A percentile compares a stretch with the other conserved stretches of the same genome.
Evolutionary conservation across 2,329 filamentous ascomycete genomes (phyloP).

Genomic region (Apiospora sp.): DNA sequence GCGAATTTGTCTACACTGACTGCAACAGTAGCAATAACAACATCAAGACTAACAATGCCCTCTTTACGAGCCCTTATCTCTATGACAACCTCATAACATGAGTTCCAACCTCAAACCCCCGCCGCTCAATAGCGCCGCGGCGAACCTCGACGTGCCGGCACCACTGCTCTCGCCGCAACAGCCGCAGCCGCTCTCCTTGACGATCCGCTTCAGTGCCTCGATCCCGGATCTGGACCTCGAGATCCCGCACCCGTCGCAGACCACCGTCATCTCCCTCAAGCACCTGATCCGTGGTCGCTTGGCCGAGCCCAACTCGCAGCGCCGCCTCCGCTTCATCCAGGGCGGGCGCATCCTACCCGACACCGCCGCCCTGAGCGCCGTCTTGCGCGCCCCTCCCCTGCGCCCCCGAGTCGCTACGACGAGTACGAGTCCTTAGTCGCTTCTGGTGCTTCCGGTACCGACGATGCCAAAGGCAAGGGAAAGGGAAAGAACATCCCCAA

Average conservation of each 20-base stretch:
- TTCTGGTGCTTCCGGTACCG: neutral
- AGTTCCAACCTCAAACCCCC: slow-evolving; percentile 15
- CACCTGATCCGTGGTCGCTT: slow-evolving; percentile 80
- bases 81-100: neutral
- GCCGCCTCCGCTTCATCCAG: slow-evolving; percentile 87
- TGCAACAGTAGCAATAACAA: neutral
- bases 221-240: slow-evolving; percentile 84
- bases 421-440: neutral
- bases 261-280: slow-evolving; percentile 81
- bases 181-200: slow-evolving; percentile 70
- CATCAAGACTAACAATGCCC: neutral
- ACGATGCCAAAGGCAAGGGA: slow-evolving; percentile 43
- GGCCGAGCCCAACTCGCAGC: slow-evolving; percentile 65
- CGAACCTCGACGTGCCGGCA: neutral
- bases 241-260: slow-evolving; percentile 71
- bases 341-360: slow-evolving; percentile 87
- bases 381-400: slow-evolving; percentile 71
- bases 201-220: slow-evolving; percentile 88
- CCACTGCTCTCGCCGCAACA: neutral
- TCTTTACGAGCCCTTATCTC: neutral
- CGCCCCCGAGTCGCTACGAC: slow-evolving; percentile 46
- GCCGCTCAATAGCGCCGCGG: neutral
- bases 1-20: neutral
- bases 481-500: slow-evolving; percentile 72
- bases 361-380: slow-evolving; percentile 69